phyloP scores from a whole-genome alignment of 306 rosid genomes.

The Begonia fuchsioides region DNA sequence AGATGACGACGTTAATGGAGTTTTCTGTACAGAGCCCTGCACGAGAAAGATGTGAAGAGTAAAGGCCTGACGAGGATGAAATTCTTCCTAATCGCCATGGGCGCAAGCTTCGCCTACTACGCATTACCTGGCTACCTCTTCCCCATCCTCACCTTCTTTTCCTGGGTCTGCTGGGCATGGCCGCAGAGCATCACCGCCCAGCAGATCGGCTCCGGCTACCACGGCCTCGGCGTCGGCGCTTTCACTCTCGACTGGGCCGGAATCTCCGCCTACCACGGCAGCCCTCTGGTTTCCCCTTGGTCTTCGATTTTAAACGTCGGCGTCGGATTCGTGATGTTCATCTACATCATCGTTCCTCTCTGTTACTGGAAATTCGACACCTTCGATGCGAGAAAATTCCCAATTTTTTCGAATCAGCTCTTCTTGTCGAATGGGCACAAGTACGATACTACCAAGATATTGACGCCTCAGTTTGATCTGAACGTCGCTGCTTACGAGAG shows the following conservation, averaged over 20 bases:
- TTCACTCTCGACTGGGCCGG: slow-evolving; percentile 99
- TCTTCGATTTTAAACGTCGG: slow-evolving; percentile 80
- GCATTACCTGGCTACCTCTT: slow-evolving; percentile 83
- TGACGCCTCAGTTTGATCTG: slow-evolving; percentile 56
- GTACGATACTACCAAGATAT: slow-evolving; percentile 76
- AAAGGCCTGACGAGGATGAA: slow-evolving; percentile 64
- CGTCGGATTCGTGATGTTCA: slow-evolving; percentile 76
- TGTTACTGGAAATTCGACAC: slow-evolving; percentile 94
- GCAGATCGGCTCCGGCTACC: slow-evolving; percentile 77
- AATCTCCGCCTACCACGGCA: slow-evolving; percentile 91
- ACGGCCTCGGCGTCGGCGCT: slow-evolving; percentile 87
- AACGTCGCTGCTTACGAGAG: slow-evolving; percentile 54
- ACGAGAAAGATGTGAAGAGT: slow-evolving; percentile 53
- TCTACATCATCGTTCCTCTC: slow-evolving; percentile 72
- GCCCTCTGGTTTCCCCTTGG: slow-evolving; percentile 93
- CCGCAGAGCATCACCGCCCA: slow-evolving; percentile 88
- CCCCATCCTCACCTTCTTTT: slow-evolving; percentile 71
- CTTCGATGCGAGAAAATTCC: slow-evolving; percentile 83
- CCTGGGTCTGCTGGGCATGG: slow-evolving; percentile 98
- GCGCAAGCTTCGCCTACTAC: slow-evolving; percentile 63
- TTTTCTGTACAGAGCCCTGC: slow-evolving; percentile 62
- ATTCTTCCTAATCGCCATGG: slow-evolving; percentile 69
- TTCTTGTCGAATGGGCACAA: slow-evolving; percentile 50
- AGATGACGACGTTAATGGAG: too few species aligned
- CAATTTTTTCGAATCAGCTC: slow-evolving; percentile 78